Base-by-base conservation (phyloP, 805 yeast species). In the Kodamaea neixiangensis region DNA sequence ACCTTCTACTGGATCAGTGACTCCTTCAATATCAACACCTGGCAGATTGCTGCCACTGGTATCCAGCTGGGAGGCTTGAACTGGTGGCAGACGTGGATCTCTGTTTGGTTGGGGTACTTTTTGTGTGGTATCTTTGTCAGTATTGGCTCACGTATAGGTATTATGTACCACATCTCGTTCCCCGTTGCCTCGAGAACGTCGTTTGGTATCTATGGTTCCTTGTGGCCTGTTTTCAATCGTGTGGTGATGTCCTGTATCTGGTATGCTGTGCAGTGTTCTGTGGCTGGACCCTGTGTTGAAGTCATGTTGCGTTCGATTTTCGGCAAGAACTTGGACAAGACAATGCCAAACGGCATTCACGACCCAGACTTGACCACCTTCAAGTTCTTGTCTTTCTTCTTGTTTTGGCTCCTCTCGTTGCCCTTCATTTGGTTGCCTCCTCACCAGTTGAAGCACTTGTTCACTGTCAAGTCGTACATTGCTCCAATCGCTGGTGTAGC, bases 81-180 rank as follows among this genome's bases (percentile, higher is more conserved):
- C 14, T 89, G 96, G 96, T 90, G 96, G 96, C 91, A 85, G 63
- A 83, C 87, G 10, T 90, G 96, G 96, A 70, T 90, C 35, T 81
- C 94, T 1, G 94, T 90, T 20, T 89, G 96, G 94, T 55, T 90
- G 14, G 97, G 97, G 5, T 90, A 90, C 66, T 62, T 76, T 15
- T 67, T 87, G 44, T 82, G 88, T 54, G 94, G 87, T 54, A 58
- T 78, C 1, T 88, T 89, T 58, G 86, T 91, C 31, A 78, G 81
- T 3, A 63, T 83, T n/a, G 77, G 87, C 15, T 87, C 96, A 18
- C 76, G 96, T 59, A 80, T 88, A 47, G 97, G 97, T 58, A 78
- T 90, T 13, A 79, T 80, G 55, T 88, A 90, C 62, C 97, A 90
- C 63, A 75, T 89, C 50, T 80, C 94, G 0, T 91, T 90, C 76